phyloP scores from a whole-genome alignment of 75 land plant genomes.

The Ceratopteris richardii region DNA sequence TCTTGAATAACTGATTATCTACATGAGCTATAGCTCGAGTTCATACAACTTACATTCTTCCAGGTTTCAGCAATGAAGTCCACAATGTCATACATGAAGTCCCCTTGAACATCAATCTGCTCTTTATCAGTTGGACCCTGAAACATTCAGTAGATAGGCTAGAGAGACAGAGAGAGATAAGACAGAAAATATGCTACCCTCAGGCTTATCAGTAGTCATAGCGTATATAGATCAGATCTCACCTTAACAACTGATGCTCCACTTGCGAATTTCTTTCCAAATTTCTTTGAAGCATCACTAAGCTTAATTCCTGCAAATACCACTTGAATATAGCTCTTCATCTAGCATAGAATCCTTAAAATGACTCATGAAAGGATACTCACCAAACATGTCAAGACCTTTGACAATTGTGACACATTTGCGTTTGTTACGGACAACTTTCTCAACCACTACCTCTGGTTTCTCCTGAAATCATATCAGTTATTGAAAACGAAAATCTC shows the following conservation, averaged over 20 bases:
- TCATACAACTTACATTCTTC: conserved; percentile 55
- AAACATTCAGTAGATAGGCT: background rate
- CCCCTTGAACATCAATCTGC: conserved; percentile 98
- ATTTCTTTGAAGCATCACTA: conserved; percentile 94
- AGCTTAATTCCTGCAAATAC: conserved; percentile 73
- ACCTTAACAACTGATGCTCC: conserved; percentile 99
- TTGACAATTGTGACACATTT: conserved; percentile 93
- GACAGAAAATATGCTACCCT: background rate
- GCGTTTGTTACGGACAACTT: conserved; percentile 85
- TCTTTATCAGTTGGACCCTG: conserved; percentile 99
- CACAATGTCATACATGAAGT: conserved; percentile 80
- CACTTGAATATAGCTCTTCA: too few relatives aligned
- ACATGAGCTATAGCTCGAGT: background rate
- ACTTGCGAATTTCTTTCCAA: conserved; percentile 98
- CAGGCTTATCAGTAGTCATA: too few relatives aligned
- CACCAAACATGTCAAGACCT: conserved; percentile 95
- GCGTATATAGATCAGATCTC: too few relatives aligned
- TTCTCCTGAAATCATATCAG: conserved; percentile 82
- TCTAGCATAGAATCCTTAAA: too few relatives aligned
- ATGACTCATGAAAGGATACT: conserved; percentile 10
- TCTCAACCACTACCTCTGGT: conserved; percentile 93
- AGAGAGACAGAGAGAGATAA: background rate
- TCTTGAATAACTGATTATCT: background rate
- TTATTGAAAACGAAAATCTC: too few relatives aligned
- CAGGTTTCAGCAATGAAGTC: conserved; percentile 91